A percentile compares a stretch with the other conserved stretches of the same genome.
phyloP scores from a whole-genome alignment of 495 filamentous ascomycete species.

The Bryoglossum gracile region DNA sequence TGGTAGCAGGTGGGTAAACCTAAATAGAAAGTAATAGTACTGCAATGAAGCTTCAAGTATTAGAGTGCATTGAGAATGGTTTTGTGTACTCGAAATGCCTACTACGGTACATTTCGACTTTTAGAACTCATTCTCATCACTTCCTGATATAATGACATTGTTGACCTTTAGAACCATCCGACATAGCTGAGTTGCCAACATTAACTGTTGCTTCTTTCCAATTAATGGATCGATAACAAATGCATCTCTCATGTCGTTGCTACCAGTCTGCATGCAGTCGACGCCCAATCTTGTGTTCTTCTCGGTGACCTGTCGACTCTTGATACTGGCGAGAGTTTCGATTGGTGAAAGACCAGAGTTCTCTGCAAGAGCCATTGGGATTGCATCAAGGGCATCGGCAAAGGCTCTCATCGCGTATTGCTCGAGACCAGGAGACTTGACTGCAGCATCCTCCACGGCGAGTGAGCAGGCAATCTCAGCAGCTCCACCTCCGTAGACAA shows the following conservation, averaged over 20 bases:
- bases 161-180: slow-evolving; percentile 98
- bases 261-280: slow-evolving; percentile 93
- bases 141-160: slow-evolving; percentile 93
- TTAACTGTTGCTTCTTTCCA: slow-evolving; percentile 91
- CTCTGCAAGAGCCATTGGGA: slow-evolving; percentile 95
- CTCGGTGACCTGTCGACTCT: slow-evolving; percentile 90
- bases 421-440: slow-evolving; percentile 91
- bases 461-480: slow-evolving; percentile 97
- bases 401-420: slow-evolving; percentile 99
- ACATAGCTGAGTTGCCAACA: slow-evolving; percentile 94
- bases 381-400: slow-evolving; percentile 84
- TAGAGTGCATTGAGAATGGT: no score
- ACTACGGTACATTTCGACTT: slow-evolving; percentile 26
- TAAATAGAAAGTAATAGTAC: no score
- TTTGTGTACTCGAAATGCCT: no score
- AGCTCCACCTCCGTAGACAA: slow-evolving; percentile 97
- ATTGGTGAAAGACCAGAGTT: slow-evolving; percentile 96
- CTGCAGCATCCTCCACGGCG: slow-evolving; percentile 90
- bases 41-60: no score
- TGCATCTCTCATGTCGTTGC: slow-evolving; percentile 92
- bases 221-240: slow-evolving; percentile 98
- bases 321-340: slow-evolving; percentile 88
- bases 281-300: slow-evolving; percentile 81
- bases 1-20: no score
- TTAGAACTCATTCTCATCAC: slow-evolving; percentile 89